These are phyloP conservation scores for Neurospora africana DNA, from an alignment of 495 filamentous ascomycete species.

Conservation along the genomic window DNA sequence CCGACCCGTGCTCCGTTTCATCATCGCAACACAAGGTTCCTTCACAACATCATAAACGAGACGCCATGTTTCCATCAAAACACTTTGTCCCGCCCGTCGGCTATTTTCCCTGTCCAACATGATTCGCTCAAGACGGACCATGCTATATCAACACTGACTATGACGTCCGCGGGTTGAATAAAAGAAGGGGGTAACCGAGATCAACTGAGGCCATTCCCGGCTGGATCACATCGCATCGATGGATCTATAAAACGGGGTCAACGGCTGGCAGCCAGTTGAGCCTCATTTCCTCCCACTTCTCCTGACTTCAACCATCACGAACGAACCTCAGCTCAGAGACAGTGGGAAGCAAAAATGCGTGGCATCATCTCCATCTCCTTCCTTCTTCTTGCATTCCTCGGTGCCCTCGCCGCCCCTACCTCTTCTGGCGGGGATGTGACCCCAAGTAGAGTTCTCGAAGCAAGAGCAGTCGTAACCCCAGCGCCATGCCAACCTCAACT, in stretches of 20 bases:
- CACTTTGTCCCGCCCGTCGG: neutral
- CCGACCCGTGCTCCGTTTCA: neutral
- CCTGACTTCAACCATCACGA: neutral
- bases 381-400: neutral
- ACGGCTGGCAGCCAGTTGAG: neutral
- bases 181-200: neutral
- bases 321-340: neutral
- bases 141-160: neutral
- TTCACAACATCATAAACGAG: neutral
- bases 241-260: neutral
- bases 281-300: neutral
- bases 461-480: constrained; percentile 8
- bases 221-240: neutral
- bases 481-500: constrained; percentile 8
- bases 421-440: neutral
- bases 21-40: neutral
- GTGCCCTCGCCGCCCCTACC: neutral
- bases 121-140: neutral
- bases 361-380: neutral
- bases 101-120: neutral
- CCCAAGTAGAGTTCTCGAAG: neutral
- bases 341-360: neutral
- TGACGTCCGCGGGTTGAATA: neutral
- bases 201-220: neutral
- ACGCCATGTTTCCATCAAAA: neutral